Evolutionary conservation across 2,329 filamentous ascomycete genomes (phyloP).

Genomic region (Tympanopsis confertula): DNA sequence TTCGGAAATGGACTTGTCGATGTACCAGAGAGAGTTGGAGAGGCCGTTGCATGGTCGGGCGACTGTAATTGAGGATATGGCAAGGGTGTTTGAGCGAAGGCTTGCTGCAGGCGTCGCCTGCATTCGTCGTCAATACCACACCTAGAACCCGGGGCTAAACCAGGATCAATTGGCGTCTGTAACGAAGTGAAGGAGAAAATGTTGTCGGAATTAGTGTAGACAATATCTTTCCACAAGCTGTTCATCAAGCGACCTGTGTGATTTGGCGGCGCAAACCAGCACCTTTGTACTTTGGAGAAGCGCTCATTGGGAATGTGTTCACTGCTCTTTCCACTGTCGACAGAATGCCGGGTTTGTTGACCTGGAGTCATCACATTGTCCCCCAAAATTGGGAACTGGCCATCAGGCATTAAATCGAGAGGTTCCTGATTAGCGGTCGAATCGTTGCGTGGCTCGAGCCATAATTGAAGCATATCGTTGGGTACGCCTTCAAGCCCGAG

Average conservation of each 20-base stretch:
- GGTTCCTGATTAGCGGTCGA: conserved; percentile 14
- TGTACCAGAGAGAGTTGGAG: conserved; percentile 11
- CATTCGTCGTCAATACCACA: conserved; percentile 25
- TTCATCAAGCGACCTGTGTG: conserved; percentile 24
- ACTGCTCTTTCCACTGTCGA: neutral
- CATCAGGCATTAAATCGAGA: conserved; percentile 8
- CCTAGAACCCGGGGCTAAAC: conserved; percentile 16
- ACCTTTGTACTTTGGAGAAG: conserved; percentile 25
- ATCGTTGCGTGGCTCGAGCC: conserved; percentile 20
- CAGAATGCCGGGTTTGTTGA: neutral
- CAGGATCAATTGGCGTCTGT: conserved; percentile 9
- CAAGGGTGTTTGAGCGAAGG: conserved; percentile 15
- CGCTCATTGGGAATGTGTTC: conserved; percentile 19
- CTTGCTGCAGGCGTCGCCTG: conserved; percentile 20
- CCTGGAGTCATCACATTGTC: too few relatives aligned
- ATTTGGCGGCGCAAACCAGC: conserved; percentile 24
- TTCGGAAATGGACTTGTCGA: conserved; percentile 15
- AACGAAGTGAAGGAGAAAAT: conserved; percentile 15
- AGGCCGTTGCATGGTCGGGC: conserved; percentile 12
- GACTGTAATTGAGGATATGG: conserved; percentile 7
- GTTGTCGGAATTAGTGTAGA: conserved; percentile 21
- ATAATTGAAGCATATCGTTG: conserved; percentile 20
- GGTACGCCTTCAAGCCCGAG: conserved; percentile 10
- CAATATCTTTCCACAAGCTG: conserved; percentile 24
- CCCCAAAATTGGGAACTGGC: too few relatives aligned